Conservation (phyloP, 768 basidiomycete genomes). For the Amanita rimosa region DNA sequence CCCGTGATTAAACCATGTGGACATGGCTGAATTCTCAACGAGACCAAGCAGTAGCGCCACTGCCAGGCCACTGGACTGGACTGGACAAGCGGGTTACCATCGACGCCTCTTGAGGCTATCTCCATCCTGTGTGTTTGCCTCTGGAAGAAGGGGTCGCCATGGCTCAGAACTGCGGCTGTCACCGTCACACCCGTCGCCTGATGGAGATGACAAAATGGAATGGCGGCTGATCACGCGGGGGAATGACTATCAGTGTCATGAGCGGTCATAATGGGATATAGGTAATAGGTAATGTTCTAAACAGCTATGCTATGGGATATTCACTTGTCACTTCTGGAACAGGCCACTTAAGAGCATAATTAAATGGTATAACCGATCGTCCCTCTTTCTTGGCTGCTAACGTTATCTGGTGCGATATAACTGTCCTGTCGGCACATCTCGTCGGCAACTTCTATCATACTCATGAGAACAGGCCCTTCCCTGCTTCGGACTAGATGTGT, state of each 20-base stretch:
- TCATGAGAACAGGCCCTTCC: conserved; percentile 10
- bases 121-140: too few species aligned
- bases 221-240: background rate
- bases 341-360: conserved; percentile 1
- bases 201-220: conserved; percentile 3
- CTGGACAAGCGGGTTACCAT: too few species aligned
- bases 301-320: conserved; percentile 1
- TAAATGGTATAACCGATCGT: conserved; percentile 2
- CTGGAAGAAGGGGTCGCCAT: too few species aligned
- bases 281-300: background rate
- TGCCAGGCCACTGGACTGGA: too few species aligned
- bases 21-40: too few species aligned
- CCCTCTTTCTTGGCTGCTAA: background rate
- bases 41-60: too few species aligned
- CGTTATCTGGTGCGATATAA: conserved; percentile 7
- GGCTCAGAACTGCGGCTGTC: background rate
- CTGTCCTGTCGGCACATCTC: conserved; percentile 9
- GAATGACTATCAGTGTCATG: background rate
- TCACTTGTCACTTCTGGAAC: conserved; percentile 1
- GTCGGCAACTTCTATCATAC: conserved; percentile 11
- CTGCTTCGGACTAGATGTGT: conserved; percentile 23
- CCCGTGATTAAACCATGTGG: background rate
- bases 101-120: background rate
- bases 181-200: background rate
- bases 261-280: background rate